phyloP scores from a whole-genome alignment of 345 rosid species.

The Populus euphratica region DNA sequence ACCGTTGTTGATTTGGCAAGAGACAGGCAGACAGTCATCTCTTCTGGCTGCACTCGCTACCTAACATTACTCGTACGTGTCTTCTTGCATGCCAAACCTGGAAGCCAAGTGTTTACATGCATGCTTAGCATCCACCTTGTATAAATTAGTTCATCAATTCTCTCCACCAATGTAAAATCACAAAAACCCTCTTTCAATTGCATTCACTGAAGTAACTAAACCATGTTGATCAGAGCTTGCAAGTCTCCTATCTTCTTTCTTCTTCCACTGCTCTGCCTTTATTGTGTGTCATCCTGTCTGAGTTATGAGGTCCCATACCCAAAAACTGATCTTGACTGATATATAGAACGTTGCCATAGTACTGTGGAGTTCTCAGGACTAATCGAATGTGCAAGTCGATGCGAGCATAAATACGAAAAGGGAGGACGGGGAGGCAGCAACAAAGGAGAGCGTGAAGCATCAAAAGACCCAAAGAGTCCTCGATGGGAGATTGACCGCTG shows the following conservation, averaged over 20 bases:
- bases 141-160: neutral
- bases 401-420: neutral
- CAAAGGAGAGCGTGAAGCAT: too few relatives aligned
- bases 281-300: neutral
- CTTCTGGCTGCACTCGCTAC: too few relatives aligned
- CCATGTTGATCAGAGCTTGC: neutral
- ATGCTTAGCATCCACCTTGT: neutral
- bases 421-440: neutral
- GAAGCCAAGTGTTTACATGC: too few relatives aligned
- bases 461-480: constrained; percentile 15
- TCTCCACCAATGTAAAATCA: too few relatives aligned
- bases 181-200: neutral
- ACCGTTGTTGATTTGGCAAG: too few relatives aligned
- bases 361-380: too few relatives aligned
- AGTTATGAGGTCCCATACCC: neutral
- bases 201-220: neutral
- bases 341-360: too few relatives aligned
- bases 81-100: neutral
- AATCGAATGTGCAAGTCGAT: too few relatives aligned
- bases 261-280: neutral
- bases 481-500: constrained; percentile 27
- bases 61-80: neutral
- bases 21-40: too few relatives aligned
- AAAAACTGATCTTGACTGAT: neutral
- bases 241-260: neutral